phyloP scores from a whole-genome alignment of 805 yeast species.

The Saccharomycopsis sp. region DNA sequence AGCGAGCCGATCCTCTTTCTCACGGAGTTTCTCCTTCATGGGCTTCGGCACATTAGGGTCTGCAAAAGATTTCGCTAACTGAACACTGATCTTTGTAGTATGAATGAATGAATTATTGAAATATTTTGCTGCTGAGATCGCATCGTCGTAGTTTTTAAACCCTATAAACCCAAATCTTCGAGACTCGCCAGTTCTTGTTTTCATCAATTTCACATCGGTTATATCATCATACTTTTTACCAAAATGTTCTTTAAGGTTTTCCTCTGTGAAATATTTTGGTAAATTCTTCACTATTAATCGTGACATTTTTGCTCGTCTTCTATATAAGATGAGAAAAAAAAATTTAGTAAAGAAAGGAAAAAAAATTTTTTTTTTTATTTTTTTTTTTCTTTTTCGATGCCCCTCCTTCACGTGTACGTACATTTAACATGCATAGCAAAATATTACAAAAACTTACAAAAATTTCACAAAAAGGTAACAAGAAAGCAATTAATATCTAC shows the following conservation, averaged over 20 bases:
- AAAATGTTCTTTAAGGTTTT: slow-evolving; percentile 51
- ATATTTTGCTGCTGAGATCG: slow-evolving; percentile 67
- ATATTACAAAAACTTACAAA: no score
- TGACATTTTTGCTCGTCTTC: no score
- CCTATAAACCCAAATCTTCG: slow-evolving; percentile 94
- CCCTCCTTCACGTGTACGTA: no score
- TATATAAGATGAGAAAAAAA: no score
- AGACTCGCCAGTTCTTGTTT: slow-evolving; percentile 75
- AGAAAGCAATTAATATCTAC: no score
- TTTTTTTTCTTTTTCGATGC: no score
- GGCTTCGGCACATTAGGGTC: slow-evolving; percentile 77
- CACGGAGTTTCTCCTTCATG: slow-evolving; percentile 45
- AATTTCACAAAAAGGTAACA: no score
- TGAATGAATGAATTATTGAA: slow-evolving; percentile 77
- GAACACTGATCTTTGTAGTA: slow-evolving; percentile 73
- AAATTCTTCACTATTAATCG: slow-evolving; percentile 73
- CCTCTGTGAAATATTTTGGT: slow-evolving; percentile 62
- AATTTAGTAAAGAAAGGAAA: no score
- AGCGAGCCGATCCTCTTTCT: slow-evolving; percentile 39
- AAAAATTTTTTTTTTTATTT: no score
- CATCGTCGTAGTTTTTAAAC: slow-evolving; percentile 64
- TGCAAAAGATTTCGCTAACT: slow-evolving; percentile 75
- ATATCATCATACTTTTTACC: slow-evolving; percentile 36
- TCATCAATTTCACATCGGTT: slow-evolving; percentile 84
- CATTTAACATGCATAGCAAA: no score